Conservation (phyloP, 148 eudicot genomes). For the Cornus suecica region DNA sequence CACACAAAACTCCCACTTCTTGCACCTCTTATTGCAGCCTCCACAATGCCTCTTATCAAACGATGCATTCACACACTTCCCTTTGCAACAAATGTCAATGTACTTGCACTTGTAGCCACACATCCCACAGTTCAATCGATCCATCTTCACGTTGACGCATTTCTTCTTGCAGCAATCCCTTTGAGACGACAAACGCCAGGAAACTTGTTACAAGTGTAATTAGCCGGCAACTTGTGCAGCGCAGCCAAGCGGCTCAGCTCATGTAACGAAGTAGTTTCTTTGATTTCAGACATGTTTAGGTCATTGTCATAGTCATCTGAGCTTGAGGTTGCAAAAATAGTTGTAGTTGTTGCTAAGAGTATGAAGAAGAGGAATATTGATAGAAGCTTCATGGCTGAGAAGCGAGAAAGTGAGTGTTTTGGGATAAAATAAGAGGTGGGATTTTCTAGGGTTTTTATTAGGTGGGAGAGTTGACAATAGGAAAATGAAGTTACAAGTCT, state of each 20-base stretch:
- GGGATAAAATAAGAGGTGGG: not conserved
- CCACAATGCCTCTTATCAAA: not conserved
- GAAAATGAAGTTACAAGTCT: constrained; percentile 12
- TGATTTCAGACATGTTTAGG: not conserved
- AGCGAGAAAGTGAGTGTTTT: not conserved
- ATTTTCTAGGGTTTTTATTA: not conserved
- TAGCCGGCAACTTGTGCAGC: not conserved
- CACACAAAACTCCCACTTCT: not conserved
- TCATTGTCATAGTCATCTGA: not conserved
- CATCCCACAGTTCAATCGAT: not conserved
- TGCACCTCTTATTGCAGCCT: not conserved
- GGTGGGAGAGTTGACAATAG: not conserved
- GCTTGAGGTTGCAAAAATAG: not conserved
- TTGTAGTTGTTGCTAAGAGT: not conserved
- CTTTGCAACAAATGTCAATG: not conserved
- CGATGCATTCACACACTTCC: not conserved
- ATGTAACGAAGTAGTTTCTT: not conserved
- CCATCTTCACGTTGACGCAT: constrained; percentile 4
- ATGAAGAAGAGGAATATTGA: not conserved
- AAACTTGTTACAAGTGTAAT: not conserved
- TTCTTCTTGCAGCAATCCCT: constrained; percentile 13
- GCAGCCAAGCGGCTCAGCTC: not conserved
- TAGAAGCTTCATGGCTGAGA: not conserved
- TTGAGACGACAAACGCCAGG: not conserved
- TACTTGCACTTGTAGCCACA: constrained; percentile 5